Base-by-base conservation (phyloP, 1,284 basidiomycete genomes). In the Baeospora myosura region DNA sequence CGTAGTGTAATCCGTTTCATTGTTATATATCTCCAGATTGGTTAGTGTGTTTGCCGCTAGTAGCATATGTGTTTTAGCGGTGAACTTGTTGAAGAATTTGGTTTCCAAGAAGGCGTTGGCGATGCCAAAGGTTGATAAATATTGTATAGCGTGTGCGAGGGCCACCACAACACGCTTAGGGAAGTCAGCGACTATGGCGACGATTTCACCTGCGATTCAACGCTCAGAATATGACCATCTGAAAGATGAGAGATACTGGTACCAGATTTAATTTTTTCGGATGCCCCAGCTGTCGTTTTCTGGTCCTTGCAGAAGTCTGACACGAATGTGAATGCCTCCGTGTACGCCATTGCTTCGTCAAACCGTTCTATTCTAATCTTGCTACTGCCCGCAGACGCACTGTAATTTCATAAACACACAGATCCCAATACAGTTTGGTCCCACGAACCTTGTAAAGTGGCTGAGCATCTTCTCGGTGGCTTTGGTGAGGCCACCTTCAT, bases 1-100 rank as follows among this genome's bases (percentile, higher is more conserved):
- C 17, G 73, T 68, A 5, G 75, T 76, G 39, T 76, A 76, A 56
- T 94, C 84, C 0, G 90, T 92, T 52, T 90, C 83, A 52, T 96
- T 96, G 22, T 78, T 74, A 57, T 89, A 93, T n/a, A 96, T 80
- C 59, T 96, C 92, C 65, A 98, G 66, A 55, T 98, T 97, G 21
- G 74, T 72, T 11, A 98, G 64, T 0, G 95, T 96, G 56, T 91
- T 94, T 29, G 82, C 82, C 43, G 86, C 89, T 36, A 98, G 70
- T 11, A 93, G 71, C 93, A 98, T 96, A 49, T 90, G 84, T 0
- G 81, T 76, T 33, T 78, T 74, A 28, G 80, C 78, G 1, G 86
- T 72, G 55, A 98, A 98, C 52, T 74, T 79, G 12, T 66, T 71
- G 61, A 93, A 96, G 53, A 88, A 86, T 28, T 74, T 72, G 0